Evolutionary conservation across 176 grass and related monocot genomes (phyloP).

Genomic region (Hordeum vulgare): DNA sequence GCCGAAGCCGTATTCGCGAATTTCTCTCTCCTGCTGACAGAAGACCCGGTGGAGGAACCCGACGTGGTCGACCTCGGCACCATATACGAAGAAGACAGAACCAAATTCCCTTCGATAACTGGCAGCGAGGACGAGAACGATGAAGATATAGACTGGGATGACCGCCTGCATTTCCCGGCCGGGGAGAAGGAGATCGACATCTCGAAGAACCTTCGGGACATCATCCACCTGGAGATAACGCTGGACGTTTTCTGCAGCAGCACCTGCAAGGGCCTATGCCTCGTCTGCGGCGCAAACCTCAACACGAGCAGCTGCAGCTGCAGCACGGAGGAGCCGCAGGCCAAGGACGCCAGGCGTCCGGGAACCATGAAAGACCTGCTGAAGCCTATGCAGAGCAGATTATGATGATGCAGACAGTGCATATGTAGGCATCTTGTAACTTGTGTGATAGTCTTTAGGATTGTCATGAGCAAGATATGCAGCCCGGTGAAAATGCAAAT

Average conservation of each 20-base stretch:
- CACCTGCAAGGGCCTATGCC: slow-evolving; percentile 69
- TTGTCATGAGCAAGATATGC: not conserved
- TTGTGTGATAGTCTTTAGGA: not conserved
- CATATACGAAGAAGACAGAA: slow-evolving; percentile 28
- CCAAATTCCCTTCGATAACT: slow-evolving; percentile 1
- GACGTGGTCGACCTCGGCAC: slow-evolving; percentile 42
- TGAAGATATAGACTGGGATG: slow-evolving; percentile 68
- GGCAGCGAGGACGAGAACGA: slow-evolving; percentile 24
- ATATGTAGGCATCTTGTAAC: not conserved
- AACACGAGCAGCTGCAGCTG: not conserved
- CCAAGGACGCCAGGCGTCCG: no score
- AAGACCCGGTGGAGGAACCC: slow-evolving; percentile 61
- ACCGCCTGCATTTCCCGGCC: slow-evolving; percentile 62
- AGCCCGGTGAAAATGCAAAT: not conserved
- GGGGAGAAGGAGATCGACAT: slow-evolving; percentile 67
- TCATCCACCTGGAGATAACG: slow-evolving; percentile 53
- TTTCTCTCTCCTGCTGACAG: slow-evolving; percentile 59
- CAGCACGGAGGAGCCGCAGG: no score
- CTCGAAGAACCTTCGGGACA: slow-evolving; percentile 73
- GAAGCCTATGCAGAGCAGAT: not conserved
- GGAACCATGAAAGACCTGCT: not conserved
- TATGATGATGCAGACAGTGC: not conserved
- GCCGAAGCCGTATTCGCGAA: slow-evolving; percentile 65
- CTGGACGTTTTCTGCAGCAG: slow-evolving; percentile 53
- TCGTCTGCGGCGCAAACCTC: not conserved